Evolutionary conservation across 768 basidiomycete species (phyloP).

Genomic region (Auriculariales sp.): DNA sequence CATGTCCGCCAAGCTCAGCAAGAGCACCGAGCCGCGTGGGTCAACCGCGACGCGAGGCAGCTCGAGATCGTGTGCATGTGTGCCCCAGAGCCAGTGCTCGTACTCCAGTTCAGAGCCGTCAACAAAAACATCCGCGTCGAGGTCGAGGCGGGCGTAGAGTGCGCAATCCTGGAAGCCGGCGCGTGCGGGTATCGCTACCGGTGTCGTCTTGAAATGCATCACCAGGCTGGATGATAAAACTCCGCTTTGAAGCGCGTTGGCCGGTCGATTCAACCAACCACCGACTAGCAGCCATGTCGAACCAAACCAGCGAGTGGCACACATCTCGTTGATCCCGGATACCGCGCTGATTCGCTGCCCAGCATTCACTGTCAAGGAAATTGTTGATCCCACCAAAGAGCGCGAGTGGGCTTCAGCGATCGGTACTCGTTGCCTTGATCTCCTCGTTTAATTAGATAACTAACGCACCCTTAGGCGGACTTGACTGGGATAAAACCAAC

Average conservation of each 20-base stretch:
- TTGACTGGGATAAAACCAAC: conserved; percentile 65
- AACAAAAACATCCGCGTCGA: conserved; percentile 27
- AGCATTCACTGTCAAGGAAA: neutral
- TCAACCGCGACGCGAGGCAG: conserved; percentile 25
- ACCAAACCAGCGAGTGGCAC: neutral
- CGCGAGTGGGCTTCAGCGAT: conserved; percentile 49
- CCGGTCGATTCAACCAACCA: no score
- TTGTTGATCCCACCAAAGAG: neutral
- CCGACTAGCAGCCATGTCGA: no score
- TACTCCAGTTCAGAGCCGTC: conserved; percentile 29
- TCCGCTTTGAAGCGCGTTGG: no score
- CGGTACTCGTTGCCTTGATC: conserved; percentile 23
- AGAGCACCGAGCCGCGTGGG: conserved; percentile 12
- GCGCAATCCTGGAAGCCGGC: no score
- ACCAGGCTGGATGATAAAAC: no score
- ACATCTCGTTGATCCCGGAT: neutral
- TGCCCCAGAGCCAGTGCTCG: conserved; percentile 12
- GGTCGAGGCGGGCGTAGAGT: conserved; percentile 19
- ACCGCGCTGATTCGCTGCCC: neutral
- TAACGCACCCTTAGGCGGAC: conserved; percentile 34
- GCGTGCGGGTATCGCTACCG: no score
- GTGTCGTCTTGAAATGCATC: no score
- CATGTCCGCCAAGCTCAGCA: conserved; percentile 15
- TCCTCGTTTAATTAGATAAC: neutral
- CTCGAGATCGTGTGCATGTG: conserved; percentile 26